phyloP scores from a whole-genome alignment of 345 rosid genomes.

The Salix koriyanagi region DNA sequence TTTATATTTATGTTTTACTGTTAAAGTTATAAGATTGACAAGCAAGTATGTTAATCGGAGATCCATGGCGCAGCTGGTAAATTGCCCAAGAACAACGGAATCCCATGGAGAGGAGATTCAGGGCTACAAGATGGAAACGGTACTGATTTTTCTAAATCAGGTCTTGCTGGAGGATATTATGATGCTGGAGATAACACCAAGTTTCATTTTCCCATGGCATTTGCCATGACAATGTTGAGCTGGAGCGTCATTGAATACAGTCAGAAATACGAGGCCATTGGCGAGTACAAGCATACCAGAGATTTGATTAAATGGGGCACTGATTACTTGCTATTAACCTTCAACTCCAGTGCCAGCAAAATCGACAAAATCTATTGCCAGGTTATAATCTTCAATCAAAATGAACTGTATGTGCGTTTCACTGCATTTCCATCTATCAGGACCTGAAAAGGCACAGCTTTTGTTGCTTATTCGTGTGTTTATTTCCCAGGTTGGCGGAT shows the following conservation, averaged over 20 bases:
- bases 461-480: neutral
- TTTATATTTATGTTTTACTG: neutral
- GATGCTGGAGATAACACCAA: conserved; percentile 77
- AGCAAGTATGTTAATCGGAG: neutral
- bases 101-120: conserved; percentile 74
- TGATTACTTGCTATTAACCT: conserved; percentile 76
- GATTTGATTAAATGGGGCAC: conserved; percentile 83
- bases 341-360: conserved; percentile 59
- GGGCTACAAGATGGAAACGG: conserved; percentile 59
- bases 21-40: neutral
- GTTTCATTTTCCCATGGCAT: conserved; percentile 90
- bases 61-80: conserved; percentile 55
- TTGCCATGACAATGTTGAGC: conserved; percentile 82
- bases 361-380: conserved; percentile 59
- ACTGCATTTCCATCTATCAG: neutral
- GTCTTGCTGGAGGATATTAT: conserved; percentile 78
- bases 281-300: conserved; percentile 53
- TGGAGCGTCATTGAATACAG: conserved; percentile 87
- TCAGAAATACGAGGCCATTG: conserved; percentile 54
- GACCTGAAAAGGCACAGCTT: too few relatives aligned
- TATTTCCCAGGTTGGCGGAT: conserved; percentile 56
- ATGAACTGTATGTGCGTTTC: neutral
- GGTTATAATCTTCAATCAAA: conserved; percentile 21
- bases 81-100: conserved; percentile 55
- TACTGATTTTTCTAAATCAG: conserved; percentile 38